A percentile compares a stretch with the other conserved stretches of the same genome.
Conservation (phyloP, 345 rosid species). For the Brassica rapa region DNA sequence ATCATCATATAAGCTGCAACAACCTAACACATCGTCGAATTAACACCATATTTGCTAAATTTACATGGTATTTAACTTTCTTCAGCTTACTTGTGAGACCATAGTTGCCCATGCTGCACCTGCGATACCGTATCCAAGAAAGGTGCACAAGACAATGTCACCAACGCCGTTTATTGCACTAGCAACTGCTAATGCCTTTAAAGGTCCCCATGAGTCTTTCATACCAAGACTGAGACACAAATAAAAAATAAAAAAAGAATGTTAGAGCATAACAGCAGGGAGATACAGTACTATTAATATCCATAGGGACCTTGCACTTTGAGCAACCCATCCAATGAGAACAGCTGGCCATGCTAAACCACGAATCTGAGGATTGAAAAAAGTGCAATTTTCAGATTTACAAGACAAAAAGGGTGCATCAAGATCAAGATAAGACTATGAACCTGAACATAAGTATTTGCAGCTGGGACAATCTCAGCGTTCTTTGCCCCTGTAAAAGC, state of each 20-base stretch:
- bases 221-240: slow-evolving; percentile 72
- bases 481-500: slow-evolving; percentile 80
- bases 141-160: slow-evolving; percentile 69
- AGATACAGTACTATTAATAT: neutral
- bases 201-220: slow-evolving; percentile 98
- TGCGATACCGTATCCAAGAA: slow-evolving; percentile 79
- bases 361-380: slow-evolving; percentile 55
- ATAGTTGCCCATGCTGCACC: slow-evolving; percentile 99
- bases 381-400: neutral
- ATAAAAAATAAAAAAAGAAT: neutral
- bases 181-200: slow-evolving; percentile 81
- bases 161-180: slow-evolving; percentile 75
- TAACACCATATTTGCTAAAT: slow-evolving; percentile 22
- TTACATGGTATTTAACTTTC: neutral
- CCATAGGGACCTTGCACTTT: slow-evolving; percentile 81
- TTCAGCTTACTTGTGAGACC: slow-evolving; percentile 75
- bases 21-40: slow-evolving; percentile 47
- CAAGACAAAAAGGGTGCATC: slow-evolving; percentile 1
- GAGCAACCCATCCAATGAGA: slow-evolving; percentile 90
- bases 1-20: slow-evolving; percentile 89
- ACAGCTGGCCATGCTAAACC: slow-evolving; percentile 95
- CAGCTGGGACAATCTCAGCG: slow-evolving; percentile 73
- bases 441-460: slow-evolving; percentile 90
- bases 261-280: slow-evolving; percentile 16
- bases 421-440: slow-evolving; percentile 26